Evolutionary conservation across 345 rosid genomes (phyloP).

Genomic region (Salix exigua): DNA sequence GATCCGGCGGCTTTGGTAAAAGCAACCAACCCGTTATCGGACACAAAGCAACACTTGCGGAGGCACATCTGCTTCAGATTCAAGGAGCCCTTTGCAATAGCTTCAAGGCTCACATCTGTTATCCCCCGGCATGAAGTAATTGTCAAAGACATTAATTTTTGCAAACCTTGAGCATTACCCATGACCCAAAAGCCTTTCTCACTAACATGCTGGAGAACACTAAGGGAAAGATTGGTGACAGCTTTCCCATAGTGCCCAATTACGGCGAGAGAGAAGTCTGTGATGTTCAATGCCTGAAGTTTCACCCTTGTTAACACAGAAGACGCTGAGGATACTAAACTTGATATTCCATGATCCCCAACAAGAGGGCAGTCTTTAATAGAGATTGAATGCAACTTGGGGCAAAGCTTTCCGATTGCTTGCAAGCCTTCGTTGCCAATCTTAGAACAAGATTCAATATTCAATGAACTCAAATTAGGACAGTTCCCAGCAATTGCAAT

Average conservation of each 20-base stretch:
- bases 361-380: slow-evolving; percentile 68
- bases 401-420: slow-evolving; percentile 58
- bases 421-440: slow-evolving; percentile 64
- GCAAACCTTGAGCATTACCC: slow-evolving; percentile 68
- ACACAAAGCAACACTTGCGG: slow-evolving; percentile 56
- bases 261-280: slow-evolving; percentile 71
- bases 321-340: slow-evolving; percentile 48
- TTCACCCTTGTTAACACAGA: slow-evolving; percentile 46
- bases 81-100: slow-evolving; percentile 49
- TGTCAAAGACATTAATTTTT: slow-evolving; percentile 41
- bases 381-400: slow-evolving; percentile 45
- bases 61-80: slow-evolving; percentile 63
- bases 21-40: slow-evolving; percentile 53
- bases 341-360: slow-evolving; percentile 67
- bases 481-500: slow-evolving; percentile 58
- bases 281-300: slow-evolving; percentile 66
- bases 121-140: slow-evolving; percentile 57
- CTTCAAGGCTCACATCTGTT: slow-evolving; percentile 63
- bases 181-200: slow-evolving; percentile 88
- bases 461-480: slow-evolving; percentile 49
- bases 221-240: slow-evolving; percentile 42
- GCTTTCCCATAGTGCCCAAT: slow-evolving; percentile 68
- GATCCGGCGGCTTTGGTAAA: slow-evolving; percentile 48
- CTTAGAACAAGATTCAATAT: slow-evolving; percentile 49
- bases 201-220: slow-evolving; percentile 47